Percentiles rank a stretch among this genome's conserved stretches.
These are phyloP conservation scores for Aeminium ludgeri DNA, from an alignment of 495 filamentous ascomycete genomes.

Conservation along the genomic window DNA sequence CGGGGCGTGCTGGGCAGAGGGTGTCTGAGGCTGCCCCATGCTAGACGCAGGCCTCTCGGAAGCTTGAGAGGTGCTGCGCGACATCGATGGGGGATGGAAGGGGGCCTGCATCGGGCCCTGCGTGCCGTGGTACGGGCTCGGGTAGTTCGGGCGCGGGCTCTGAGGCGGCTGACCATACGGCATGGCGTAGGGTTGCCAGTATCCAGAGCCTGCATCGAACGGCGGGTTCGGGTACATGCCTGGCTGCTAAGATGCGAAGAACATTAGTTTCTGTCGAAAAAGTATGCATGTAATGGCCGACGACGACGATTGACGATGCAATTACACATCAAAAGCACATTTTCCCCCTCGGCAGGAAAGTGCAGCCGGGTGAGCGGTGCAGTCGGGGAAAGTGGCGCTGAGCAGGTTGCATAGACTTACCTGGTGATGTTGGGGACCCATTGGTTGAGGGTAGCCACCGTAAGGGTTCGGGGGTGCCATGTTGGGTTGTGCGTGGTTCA, in stretches of 20 bases:
- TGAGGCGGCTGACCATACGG: constrained; percentile 25
- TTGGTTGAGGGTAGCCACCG: constrained; percentile 40
- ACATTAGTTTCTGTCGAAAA: background rate
- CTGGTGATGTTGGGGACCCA: constrained; percentile 32
- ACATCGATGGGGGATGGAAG: constrained; percentile 48
- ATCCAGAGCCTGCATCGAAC: constrained; percentile 23
- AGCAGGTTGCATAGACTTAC: background rate
- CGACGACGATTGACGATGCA: background rate
- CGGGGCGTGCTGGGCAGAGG: constrained; percentile 37
- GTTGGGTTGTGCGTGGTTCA: constrained; percentile 50
- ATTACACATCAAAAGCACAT: too few species aligned
- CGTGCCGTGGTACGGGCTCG: constrained; percentile 10
- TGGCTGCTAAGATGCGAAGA: constrained; percentile 8
- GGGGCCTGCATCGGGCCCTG: constrained; percentile 35
- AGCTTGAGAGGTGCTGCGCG: constrained; percentile 66
- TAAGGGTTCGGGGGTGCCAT: constrained; percentile 37
- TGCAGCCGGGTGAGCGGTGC: too few species aligned
- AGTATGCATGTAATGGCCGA: background rate
- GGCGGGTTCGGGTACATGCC: constrained; percentile 7
- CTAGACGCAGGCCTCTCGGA: constrained; percentile 67
- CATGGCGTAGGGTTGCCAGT: constrained; percentile 32
- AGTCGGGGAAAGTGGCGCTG: too few species aligned
- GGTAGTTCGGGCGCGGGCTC: constrained; percentile 20
- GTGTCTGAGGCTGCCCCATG: constrained; percentile 49
- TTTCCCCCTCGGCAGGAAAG: too few species aligned